Conservation (phyloP, 2,329 filamentous ascomycete genomes). For the Cladophialophora bantiana region DNA sequence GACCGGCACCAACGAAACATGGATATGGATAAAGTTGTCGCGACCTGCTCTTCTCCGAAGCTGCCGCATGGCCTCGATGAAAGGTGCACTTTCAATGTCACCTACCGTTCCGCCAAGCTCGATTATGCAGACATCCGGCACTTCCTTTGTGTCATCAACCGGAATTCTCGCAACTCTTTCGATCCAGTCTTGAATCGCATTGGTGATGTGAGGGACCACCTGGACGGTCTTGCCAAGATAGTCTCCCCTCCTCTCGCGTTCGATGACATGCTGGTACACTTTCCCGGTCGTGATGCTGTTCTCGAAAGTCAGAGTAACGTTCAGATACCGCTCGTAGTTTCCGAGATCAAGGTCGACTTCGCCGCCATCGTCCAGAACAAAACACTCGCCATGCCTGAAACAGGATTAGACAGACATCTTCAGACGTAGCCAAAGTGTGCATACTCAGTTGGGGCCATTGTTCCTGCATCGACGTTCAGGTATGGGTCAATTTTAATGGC, state of each 20-base stretch:
- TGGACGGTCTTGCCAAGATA: conserved; percentile 91
- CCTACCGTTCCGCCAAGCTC: conserved; percentile 65
- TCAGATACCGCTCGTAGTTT: conserved; percentile 82
- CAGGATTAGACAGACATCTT: conserved; percentile 17
- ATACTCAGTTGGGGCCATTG: conserved; percentile 71
- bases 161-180: conserved; percentile 83
- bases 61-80: conserved; percentile 85
- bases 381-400: conserved; percentile 81
- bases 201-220: conserved; percentile 89
- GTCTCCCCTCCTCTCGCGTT: conserved; percentile 73
- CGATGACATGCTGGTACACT: conserved; percentile 88
- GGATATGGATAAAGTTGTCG: conserved; percentile 85
- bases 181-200: conserved; percentile 92
- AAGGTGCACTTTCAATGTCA: conserved; percentile 86
- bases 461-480: conserved; percentile 78
- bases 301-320: conserved; percentile 79
- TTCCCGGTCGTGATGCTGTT: conserved; percentile 99
- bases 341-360: conserved; percentile 78
- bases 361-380: conserved; percentile 83
- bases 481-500: conserved; percentile 78
- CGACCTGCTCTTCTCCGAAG: conserved; percentile 74
- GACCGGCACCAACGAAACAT: conserved; percentile 86
- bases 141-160: conserved; percentile 80
- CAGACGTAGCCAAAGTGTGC: conserved; percentile 31
- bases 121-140: conserved; percentile 92